Conservation (phyloP, 148 eudicot species). For the Rhododendron griersonianum region DNA sequence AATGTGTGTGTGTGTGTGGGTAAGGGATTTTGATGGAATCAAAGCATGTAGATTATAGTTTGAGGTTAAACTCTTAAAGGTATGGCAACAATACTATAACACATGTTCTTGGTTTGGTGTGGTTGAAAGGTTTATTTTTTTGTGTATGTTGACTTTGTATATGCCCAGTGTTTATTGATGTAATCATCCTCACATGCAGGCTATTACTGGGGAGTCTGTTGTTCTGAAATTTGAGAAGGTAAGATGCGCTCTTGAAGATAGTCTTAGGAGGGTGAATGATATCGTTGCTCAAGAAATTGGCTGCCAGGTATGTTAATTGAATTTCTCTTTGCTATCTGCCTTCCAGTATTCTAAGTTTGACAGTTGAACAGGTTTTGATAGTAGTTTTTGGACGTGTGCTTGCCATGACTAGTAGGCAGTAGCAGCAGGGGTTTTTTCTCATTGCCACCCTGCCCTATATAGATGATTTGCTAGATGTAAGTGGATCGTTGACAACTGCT, state of each 20-base stretch:
- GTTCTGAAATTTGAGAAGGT: constrained; percentile 87
- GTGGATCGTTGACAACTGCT: not conserved
- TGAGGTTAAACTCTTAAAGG: not conserved
- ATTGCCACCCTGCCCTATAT: not conserved
- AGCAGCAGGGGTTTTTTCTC: not conserved
- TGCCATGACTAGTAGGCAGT: not conserved
- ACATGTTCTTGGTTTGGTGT: not conserved
- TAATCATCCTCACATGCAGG: constrained; percentile 44
- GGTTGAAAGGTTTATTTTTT: not conserved
- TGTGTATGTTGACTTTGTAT: not conserved
- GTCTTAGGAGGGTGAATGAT: constrained; percentile 81
- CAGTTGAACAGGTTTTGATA: not conserved
- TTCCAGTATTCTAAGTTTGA: not conserved
- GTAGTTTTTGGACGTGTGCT: not conserved
- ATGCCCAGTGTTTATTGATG: constrained; percentile 8
- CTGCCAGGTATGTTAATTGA: constrained; percentile 60
- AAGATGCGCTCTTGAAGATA: constrained; percentile 70
- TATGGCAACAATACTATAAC: not conserved
- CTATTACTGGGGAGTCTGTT: constrained; percentile 90
- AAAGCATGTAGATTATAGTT: not conserved
- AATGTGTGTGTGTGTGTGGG: not conserved
- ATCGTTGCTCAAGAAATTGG: constrained; percentile 86
- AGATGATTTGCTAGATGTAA: not conserved
- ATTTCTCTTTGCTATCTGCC: not conserved
- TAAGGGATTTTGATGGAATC: not conserved